Conservation (phyloP, 164 flowering plant genomes). For the Kalanchoe fedtschenkoi region DNA sequence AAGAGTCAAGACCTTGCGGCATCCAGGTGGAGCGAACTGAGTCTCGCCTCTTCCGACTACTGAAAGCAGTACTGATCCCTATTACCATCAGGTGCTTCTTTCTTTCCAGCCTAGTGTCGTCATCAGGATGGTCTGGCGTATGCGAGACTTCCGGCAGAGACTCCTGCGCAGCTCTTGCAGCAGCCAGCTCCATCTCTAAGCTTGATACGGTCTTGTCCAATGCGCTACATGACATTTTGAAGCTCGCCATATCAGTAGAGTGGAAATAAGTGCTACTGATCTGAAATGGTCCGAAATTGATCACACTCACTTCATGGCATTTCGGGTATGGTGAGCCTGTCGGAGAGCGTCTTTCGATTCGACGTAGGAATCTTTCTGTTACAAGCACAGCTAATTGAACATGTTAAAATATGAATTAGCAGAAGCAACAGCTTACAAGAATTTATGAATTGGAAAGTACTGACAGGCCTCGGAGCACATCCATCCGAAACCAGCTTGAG, state of each 20-base stretch:
- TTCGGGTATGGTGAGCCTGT: slow-evolving; percentile 33
- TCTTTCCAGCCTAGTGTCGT: slow-evolving; percentile 16
- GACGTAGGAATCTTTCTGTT: slow-evolving; percentile 27
- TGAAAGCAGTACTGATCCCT: slow-evolving; percentile 61
- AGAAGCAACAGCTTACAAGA: not conserved
- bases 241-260: not conserved
- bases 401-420: not conserved
- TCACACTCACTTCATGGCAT: slow-evolving; percentile 40
- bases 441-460: slow-evolving; percentile 9
- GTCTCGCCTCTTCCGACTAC: slow-evolving; percentile 61
- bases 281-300: not conserved
- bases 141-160: slow-evolving; percentile 37
- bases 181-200: slow-evolving; percentile 56
- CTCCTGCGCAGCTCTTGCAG: slow-evolving; percentile 48
- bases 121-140: slow-evolving; percentile 21
- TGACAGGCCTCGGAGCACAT: slow-evolving; percentile 32
- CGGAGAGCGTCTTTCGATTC: slow-evolving; percentile 29
- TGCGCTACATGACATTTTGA: slow-evolving; percentile 22
- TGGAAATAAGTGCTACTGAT: not conserved
- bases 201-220: slow-evolving; percentile 49
- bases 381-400: no score
- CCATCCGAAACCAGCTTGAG: slow-evolving; percentile 48
- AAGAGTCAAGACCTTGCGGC: slow-evolving; percentile 41
- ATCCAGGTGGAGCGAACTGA: slow-evolving; percentile 67
- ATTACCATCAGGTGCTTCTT: slow-evolving; percentile 49